These are phyloP conservation scores for Paecilomyces fulvus DNA, from an alignment of 2,329 filamentous ascomycete species.

Conservation along the genomic window DNA sequence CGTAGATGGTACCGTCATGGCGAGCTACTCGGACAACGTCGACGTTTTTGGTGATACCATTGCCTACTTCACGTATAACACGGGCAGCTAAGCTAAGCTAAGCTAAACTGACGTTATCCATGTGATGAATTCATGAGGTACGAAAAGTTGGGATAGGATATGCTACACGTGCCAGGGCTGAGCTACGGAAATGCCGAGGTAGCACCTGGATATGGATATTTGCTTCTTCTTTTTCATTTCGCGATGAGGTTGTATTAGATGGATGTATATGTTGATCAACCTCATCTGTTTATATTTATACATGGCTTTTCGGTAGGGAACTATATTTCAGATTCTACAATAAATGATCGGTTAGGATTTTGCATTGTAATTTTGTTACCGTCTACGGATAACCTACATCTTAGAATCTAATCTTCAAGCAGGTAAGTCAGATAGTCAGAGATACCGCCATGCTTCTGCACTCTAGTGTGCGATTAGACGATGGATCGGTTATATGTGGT, in stretches of 20 bases:
- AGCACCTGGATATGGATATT: no score
- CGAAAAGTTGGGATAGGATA: neutral
- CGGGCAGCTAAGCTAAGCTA: neutral
- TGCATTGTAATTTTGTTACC: no score
- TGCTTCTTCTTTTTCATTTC: neutral
- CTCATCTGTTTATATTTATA: neutral
- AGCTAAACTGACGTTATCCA: neutral
- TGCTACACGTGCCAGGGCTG: neutral
- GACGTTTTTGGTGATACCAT: conserved; percentile 38
- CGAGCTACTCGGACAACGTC: conserved; percentile 39
- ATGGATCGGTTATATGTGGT: neutral
- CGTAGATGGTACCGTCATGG: conserved; percentile 35
- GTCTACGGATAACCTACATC: no score
- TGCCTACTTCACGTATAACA: conserved; percentile 28
- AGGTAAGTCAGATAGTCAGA: no score
- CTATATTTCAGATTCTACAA: neutral
- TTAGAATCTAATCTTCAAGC: no score
- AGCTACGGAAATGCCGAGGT: no score
- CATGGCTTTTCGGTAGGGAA: neutral
- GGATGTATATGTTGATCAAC: neutral
- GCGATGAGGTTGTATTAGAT: neutral
- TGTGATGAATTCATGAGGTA: neutral
- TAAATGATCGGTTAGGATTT: no score
- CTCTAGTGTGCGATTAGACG: no score
- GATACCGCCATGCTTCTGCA: no score